phyloP scores from a whole-genome alignment of 371 early-diverging fungal genomes.

The Basidiobolus meristosporus region DNA sequence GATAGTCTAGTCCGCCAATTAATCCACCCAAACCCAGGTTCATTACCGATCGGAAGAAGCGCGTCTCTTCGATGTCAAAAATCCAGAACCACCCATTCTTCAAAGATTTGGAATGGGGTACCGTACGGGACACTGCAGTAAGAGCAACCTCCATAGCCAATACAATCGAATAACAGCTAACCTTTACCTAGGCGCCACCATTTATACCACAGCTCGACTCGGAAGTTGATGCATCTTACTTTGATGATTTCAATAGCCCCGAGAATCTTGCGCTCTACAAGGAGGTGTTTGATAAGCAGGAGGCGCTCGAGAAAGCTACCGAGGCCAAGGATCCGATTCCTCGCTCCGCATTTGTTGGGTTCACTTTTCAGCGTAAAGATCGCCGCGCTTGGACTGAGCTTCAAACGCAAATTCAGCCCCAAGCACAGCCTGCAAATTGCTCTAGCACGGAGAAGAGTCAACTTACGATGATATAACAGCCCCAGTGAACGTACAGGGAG shows the following conservation, averaged over 20 bases:
- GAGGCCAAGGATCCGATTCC: too few relatives aligned
- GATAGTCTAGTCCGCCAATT: background rate
- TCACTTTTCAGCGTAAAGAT: conserved; percentile 27
- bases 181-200: conserved; percentile 23
- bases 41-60: conserved; percentile 22
- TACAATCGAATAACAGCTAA: too few relatives aligned
- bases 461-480: too few relatives aligned
- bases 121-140: conserved; percentile 18
- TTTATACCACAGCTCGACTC: conserved; percentile 51
- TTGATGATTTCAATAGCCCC: conserved; percentile 60
- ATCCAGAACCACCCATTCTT: conserved; percentile 66
- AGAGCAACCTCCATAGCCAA: too few relatives aligned
- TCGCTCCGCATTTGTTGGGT: conserved; percentile 37
- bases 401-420: too few relatives aligned
- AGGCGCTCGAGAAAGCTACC: conserved; percentile 13
- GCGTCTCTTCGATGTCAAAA: conserved; percentile 20
- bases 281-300: conserved; percentile 39
- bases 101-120: conserved; percentile 47
- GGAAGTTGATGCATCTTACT: conserved; percentile 59
- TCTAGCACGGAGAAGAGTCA: too few relatives aligned
- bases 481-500: too few relatives aligned
- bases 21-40: conserved; percentile 11
- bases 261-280: conserved; percentile 44
- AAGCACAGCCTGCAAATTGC: too few relatives aligned
- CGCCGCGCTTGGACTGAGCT: too few relatives aligned